A percentile compares a stretch with the other conserved stretches of the same genome.
Conservation (phyloP, 345 rosid genomes). For the Eucalyptus paniculata region DNA sequence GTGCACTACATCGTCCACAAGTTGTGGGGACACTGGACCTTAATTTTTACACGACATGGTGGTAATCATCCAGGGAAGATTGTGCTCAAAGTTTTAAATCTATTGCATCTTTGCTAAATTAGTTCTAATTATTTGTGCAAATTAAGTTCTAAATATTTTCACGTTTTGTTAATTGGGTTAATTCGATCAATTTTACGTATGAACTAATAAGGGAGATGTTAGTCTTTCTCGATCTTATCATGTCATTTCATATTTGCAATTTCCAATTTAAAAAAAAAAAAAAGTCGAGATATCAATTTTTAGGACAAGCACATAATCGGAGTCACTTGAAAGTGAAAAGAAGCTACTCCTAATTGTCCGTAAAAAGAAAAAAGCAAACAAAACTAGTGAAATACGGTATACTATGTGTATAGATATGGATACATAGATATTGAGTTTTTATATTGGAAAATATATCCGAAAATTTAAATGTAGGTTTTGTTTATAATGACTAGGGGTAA, state of each 20-base stretch:
- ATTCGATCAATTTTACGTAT: too few relatives aligned
- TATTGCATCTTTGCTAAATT: too few relatives aligned
- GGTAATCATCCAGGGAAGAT: not conserved
- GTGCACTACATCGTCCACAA: not conserved
- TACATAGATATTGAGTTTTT: not conserved
- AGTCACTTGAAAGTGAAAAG: not conserved
- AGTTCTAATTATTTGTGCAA: too few relatives aligned
- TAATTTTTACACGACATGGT: not conserved
- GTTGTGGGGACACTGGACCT: not conserved
- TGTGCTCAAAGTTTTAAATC: too few relatives aligned
- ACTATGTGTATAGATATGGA: not conserved
- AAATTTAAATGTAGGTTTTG: not conserved
- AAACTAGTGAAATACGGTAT: too few relatives aligned
- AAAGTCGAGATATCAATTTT: not conserved
- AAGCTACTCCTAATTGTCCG: not conserved
- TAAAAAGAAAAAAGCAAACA: too few relatives aligned
- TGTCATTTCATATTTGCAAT: not conserved
- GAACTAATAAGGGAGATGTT: not conserved
- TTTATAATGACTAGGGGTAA: not conserved
- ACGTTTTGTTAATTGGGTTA: too few relatives aligned
- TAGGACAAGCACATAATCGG: not conserved
- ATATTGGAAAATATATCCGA: not conserved
- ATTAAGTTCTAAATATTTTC: too few relatives aligned
- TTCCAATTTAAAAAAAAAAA: too few relatives aligned
- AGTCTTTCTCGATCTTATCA: not conserved